A percentile compares a stretch with the other conserved stretches of the same genome.
Conservation (phyloP, 1,284 basidiomycete species). For the Thelephora terrestris region DNA sequence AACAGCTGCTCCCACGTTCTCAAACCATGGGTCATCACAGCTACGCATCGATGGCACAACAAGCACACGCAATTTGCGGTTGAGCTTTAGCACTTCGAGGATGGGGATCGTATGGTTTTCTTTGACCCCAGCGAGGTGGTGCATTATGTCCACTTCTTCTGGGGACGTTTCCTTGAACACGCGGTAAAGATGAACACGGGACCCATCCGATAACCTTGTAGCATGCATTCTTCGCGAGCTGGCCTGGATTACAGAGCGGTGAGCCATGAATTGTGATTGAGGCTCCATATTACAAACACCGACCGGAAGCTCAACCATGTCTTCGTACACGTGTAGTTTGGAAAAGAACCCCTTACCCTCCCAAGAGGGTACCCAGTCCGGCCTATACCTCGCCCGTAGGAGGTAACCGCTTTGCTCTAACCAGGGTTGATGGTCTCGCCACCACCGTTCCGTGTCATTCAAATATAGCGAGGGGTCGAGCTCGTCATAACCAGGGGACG, state of each 20-base stretch:
- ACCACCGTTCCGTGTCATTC: slow-evolving; percentile 8
- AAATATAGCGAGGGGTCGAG: neutral
- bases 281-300: neutral
- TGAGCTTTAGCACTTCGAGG: slow-evolving; percentile 15
- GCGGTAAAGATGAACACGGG: slow-evolving; percentile 16
- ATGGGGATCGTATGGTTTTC: slow-evolving; percentile 19
- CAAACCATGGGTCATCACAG: slow-evolving; percentile 14
- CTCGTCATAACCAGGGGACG: no score
- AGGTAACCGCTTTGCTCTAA: slow-evolving; percentile 10
- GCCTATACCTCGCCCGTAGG: slow-evolving; percentile 11
- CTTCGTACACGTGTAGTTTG: slow-evolving; percentile 6
- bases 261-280: neutral
- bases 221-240: slow-evolving; percentile 16
- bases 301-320: slow-evolving; percentile 4
- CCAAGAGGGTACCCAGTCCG: slow-evolving; percentile 13
- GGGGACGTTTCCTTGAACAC: slow-evolving; percentile 5
- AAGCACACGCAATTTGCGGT: slow-evolving; percentile 10
- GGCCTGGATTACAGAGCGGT: neutral
- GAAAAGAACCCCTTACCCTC: slow-evolving; percentile 1
- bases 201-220: slow-evolving; percentile 14
- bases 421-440: slow-evolving; percentile 14
- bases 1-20: slow-evolving; percentile 17
- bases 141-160: slow-evolving; percentile 14
- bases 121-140: slow-evolving; percentile 10
- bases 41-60: slow-evolving; percentile 19